Base-by-base conservation (phyloP, 129 eudicot genomes). In the Tagetes patula region DNA sequence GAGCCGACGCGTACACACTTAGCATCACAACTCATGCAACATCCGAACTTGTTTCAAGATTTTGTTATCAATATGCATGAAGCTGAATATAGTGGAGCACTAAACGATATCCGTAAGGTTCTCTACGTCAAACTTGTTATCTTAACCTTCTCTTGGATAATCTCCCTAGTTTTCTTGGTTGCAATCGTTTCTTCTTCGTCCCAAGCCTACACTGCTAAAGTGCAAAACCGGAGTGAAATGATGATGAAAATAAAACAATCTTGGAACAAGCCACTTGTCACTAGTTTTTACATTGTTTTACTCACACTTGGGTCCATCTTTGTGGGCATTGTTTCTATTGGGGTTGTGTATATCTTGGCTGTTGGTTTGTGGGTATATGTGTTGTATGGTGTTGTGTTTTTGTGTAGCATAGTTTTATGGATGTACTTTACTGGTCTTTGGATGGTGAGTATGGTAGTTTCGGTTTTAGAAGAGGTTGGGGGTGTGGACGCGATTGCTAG, bases 401-500 rank as follows among this genome's bases (percentile, higher is more conserved):
- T 71, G 27, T 32, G 47, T 37, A 66, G 41, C 33, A 2, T 12
- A 5, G 39, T 74, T 27, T 65, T 38, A 7, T 73, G 64, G 40
- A 0, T 77, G 47, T 53, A 77, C 36, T 2, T 52, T 33, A 34
- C 49, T 27, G 82, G 33, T 0, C 45, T 64, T 75, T 76, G 80
- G 83, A 14, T 46, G 13, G 14, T 84, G 69, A 79, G 77, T 12
- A 5, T 77, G 8, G 85, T 82, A 30, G 83, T 82, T 47, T 84
- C 85, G 7, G 76, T 84, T 7, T 40, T 84, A 0, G 92, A 87
- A 70, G 82, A 84, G 2, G 62, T 52, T 55, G 72, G 77, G 54
- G 85, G 85, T 45, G 37, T 70, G 68, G 64, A 27, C 6, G 82
- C 74, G 2, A 36, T 72, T 42, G 50, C 3, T n/a, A 72, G 49